Evolutionary conservation across 805 yeast genomes (phyloP).

Genomic region (Henningerozyma blattae): DNA sequence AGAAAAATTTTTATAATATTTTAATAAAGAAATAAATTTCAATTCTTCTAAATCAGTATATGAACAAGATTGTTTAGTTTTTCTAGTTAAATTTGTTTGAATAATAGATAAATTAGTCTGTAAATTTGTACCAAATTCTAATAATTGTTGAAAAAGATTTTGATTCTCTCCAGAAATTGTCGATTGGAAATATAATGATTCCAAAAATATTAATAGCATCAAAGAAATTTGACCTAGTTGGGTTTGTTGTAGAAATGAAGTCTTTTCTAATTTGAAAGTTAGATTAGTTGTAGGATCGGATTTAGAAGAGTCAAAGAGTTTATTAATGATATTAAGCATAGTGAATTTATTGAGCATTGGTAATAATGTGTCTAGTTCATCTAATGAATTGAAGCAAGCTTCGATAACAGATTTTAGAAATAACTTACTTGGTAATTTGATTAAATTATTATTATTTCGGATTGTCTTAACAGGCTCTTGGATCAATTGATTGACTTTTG

Average conservation of each 20-base stretch:
- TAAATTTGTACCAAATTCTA: conserved; percentile 1
- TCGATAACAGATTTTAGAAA: too few species aligned
- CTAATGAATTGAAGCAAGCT: too few species aligned
- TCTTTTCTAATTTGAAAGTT: neutral
- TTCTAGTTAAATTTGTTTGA: conserved; percentile 14
- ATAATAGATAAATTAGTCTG: conserved; percentile 10
- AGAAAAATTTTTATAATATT: conserved; percentile 12
- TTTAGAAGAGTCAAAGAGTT: too few species aligned
- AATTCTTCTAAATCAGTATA: conserved; percentile 11
- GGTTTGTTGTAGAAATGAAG: neutral
- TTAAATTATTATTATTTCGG: too few species aligned
- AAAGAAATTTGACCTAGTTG: neutral
- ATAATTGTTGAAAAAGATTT: neutral
- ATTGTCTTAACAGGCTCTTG: too few species aligned
- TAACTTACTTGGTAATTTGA: too few species aligned
- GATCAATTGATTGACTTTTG: neutral
- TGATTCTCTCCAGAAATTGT: neutral
- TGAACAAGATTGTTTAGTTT: conserved; percentile 5
- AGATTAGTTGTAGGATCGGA: too few species aligned
- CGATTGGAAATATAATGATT: neutral
- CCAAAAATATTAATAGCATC: neutral
- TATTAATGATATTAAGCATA: too few species aligned
- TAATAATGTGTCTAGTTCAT: too few species aligned
- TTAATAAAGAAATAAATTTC: conserved; percentile 14
- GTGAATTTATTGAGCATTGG: too few species aligned